Evolutionary conservation across 116 monocot species (phyloP).

Genomic region (Dioscorea cayenensis): DNA sequence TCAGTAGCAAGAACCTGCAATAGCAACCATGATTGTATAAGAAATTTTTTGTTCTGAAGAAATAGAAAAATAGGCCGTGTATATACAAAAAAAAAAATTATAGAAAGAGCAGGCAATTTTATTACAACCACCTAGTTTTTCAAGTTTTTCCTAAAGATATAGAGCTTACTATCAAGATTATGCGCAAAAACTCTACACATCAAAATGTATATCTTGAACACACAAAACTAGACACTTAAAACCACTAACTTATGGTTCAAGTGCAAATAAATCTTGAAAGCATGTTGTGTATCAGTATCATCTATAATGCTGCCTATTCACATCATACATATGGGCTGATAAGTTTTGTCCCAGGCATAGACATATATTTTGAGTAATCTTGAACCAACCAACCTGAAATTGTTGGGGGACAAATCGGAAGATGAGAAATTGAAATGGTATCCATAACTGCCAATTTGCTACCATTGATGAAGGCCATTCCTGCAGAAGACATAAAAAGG

Average conservation of each 20-base stretch:
- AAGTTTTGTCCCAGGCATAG: neutral
- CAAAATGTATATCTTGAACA: neutral
- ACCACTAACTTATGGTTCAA: neutral
- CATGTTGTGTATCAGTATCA: neutral
- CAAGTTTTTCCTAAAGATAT: too few species aligned
- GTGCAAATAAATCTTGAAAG: neutral
- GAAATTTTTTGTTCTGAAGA: neutral
- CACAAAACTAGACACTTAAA: neutral
- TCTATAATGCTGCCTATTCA: neutral
- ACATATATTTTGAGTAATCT: neutral
- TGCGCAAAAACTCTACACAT: too few species aligned
- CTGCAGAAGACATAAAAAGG: slow-evolving; percentile 25
- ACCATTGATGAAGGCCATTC: slow-evolving; percentile 84
- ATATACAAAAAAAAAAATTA: too few species aligned
- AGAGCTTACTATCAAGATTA: neutral
- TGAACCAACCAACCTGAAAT: slow-evolving; percentile 53
- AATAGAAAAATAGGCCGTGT: too few species aligned
- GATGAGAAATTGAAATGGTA: slow-evolving; percentile 97
- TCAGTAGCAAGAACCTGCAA: slow-evolving; percentile 43
- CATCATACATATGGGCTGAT: neutral
- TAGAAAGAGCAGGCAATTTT: neutral
- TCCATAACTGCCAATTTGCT: slow-evolving; percentile 97
- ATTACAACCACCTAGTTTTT: neutral
- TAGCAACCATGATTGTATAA: neutral
- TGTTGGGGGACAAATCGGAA: slow-evolving; percentile 92